Evolutionary conservation across 805 yeast species (phyloP).

Genomic region (Naumovozyma castellii): DNA sequence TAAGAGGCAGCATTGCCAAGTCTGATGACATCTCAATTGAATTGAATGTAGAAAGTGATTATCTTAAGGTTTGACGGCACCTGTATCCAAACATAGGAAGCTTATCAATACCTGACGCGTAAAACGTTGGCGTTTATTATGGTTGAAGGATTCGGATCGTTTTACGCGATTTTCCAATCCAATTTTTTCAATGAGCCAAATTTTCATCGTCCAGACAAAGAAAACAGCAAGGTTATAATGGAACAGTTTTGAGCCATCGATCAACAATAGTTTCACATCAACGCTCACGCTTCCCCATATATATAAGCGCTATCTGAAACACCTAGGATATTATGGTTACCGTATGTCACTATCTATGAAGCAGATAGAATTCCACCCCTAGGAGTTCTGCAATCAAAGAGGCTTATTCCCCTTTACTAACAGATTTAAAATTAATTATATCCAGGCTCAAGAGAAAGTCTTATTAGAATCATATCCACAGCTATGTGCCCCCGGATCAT

Average conservation of each 20-base stretch:
- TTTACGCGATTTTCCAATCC: not conserved
- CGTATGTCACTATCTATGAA: constrained; percentile 10
- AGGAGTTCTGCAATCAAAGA: no score
- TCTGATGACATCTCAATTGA: not conserved
- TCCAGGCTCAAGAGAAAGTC: constrained; percentile 18
- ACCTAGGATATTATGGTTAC: constrained; percentile 8
- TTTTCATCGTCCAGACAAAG: not conserved
- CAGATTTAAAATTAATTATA: not conserved
- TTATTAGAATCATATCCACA: constrained; percentile 59
- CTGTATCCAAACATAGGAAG: no score
- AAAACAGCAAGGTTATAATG: no score
- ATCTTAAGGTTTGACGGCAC: not conserved
- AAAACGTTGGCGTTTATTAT: not conserved
- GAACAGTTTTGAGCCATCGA: not conserved
- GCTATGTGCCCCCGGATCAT: constrained; percentile 47
- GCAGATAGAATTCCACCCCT: no score
- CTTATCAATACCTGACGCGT: no score
- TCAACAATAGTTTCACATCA: no score
- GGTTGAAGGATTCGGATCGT: not conserved
- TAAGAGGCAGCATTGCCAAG: not conserved
- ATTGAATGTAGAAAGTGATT: no score
- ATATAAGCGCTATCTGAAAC: not conserved
- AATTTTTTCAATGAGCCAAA: not conserved
- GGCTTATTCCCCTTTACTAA: constrained; percentile 1
- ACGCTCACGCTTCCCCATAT: no score